These are phyloP conservation scores for Candida maltosa DNA, from an alignment of 805 yeast genomes.

Conservation along the genomic window DNA sequence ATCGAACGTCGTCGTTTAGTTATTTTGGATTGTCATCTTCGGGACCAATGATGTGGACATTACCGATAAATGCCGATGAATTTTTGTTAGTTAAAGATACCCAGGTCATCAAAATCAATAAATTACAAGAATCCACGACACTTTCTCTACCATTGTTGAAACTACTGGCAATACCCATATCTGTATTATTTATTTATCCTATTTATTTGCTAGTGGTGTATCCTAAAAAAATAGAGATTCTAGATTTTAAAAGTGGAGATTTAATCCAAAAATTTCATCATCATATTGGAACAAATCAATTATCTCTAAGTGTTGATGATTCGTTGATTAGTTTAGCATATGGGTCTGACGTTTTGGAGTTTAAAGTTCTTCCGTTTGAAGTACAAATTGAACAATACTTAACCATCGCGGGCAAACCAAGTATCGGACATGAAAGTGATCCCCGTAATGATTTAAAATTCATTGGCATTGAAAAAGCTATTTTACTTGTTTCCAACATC, in stretches of 20 bases:
- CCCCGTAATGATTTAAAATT: conserved; percentile 26
- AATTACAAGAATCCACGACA: conserved; percentile 9
- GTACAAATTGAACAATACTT: conserved; percentile 36
- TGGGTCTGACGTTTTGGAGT: conserved; percentile 28
- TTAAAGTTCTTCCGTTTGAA: conserved; percentile 23
- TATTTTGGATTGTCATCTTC: conserved; percentile 35
- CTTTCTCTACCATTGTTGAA: conserved; percentile 18
- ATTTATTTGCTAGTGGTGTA: conserved; percentile 29
- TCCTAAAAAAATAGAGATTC: conserved; percentile 29
- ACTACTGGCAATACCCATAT: conserved; percentile 22
- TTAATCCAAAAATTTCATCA: conserved; percentile 32
- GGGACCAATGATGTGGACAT: conserved; percentile 24
- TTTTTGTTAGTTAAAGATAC: conserved; percentile 32
- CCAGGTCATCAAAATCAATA: conserved; percentile 4
- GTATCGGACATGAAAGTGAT: conserved; percentile 15
- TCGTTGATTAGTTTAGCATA: conserved; percentile 20
- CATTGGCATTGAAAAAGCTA: conserved; percentile 32
- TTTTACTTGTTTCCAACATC: conserved; percentile 25
- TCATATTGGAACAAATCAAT: conserved; percentile 20
- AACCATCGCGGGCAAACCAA: conserved; percentile 16
- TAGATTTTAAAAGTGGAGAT: conserved; percentile 33
- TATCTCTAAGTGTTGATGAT: conserved; percentile 14
- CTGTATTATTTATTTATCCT: conserved; percentile 26
- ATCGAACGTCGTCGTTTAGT: conserved; percentile 27
- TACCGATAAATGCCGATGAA: conserved; percentile 13